phyloP scores from a whole-genome alignment of 2,329 filamentous ascomycete species.

The Lachnellula cervina region DNA sequence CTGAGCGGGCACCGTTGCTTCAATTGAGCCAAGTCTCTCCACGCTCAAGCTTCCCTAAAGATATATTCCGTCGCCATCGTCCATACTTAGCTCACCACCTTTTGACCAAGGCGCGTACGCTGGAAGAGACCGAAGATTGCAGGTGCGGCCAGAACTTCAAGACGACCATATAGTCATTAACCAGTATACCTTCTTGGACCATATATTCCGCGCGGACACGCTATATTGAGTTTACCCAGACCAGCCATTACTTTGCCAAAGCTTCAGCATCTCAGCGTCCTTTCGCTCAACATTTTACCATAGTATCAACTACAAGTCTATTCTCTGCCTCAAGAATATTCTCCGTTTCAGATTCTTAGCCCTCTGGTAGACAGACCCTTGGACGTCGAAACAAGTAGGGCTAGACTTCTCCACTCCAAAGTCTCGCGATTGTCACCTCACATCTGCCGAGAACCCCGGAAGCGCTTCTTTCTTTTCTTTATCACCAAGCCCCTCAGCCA shows the following conservation, averaged over 20 bases:
- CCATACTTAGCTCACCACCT: constrained; percentile 6
- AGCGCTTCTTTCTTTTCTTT: constrained; percentile 17
- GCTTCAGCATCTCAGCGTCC: constrained; percentile 19
- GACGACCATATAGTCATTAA: neutral
- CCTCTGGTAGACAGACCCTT: constrained; percentile 21
- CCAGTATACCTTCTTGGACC: neutral
- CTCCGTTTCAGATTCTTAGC: constrained; percentile 28
- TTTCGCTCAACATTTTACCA: constrained; percentile 18
- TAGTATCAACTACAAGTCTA: constrained; percentile 13
- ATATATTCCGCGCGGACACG: neutral
- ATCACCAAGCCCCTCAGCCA: constrained; percentile 17
- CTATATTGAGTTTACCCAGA: neutral
- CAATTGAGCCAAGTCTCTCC: neutral
- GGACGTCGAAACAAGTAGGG: constrained; percentile 29
- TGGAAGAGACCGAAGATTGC: neutral
- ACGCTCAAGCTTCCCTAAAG: neutral
- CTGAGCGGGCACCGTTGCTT: neutral
- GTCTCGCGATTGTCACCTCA: constrained; percentile 16
- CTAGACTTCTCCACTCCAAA: constrained; percentile 19
- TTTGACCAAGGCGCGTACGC: constrained; percentile 13
- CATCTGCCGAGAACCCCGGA: constrained; percentile 13
- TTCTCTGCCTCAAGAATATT: constrained; percentile 26
- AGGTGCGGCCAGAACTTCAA: neutral
- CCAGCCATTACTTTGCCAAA: constrained; percentile 12
- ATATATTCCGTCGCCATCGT: neutral